These are phyloP conservation scores for Trypanosoma mega DNA, from an alignment of 208 protist species.

Conservation along the genomic window DNA sequence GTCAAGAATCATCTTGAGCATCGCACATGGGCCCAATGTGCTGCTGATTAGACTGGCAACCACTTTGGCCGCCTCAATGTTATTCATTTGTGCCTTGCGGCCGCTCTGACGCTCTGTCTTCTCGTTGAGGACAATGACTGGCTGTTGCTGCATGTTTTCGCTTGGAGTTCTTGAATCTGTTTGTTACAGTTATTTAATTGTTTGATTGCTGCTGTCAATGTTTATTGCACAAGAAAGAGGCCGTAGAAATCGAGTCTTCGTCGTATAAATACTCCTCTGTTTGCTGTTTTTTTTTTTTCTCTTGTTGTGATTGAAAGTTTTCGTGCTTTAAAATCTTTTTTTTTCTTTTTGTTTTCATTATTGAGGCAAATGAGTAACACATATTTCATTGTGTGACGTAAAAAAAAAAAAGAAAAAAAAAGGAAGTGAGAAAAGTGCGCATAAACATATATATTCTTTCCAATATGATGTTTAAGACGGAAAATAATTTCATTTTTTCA, in stretches of 20 bases:
- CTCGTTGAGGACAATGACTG: slow-evolving; percentile 92
- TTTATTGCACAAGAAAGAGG: not conserved
- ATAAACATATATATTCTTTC: no score
- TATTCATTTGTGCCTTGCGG: slow-evolving; percentile 97
- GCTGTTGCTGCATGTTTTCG: slow-evolving; percentile 59
- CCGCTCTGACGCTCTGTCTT: slow-evolving; percentile 97
- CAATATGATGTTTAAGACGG: no score
- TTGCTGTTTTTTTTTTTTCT: slow-evolving; percentile 1
- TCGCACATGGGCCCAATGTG: slow-evolving; percentile 98
- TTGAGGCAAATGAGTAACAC: no score
- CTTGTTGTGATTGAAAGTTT: no score
- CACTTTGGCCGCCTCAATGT: slow-evolving; percentile 98
- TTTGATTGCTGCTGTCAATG: not conserved
- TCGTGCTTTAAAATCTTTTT: no score
- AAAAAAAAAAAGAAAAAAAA: no score
- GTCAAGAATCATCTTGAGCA: slow-evolving; percentile 99
- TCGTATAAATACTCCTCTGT: not conserved
- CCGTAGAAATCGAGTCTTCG: not conserved
- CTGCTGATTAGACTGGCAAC: slow-evolving; percentile 99
- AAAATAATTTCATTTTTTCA: no score
- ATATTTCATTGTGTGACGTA: no score
- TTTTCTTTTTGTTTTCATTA: no score
- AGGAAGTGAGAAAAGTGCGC: no score
- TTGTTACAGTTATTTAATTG: not conserved
- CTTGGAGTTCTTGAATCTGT: not conserved